These are phyloP conservation scores for Escovopsis sp. DNA, from an alignment of 2,329 filamentous ascomycete species.

Conservation along the genomic window DNA sequence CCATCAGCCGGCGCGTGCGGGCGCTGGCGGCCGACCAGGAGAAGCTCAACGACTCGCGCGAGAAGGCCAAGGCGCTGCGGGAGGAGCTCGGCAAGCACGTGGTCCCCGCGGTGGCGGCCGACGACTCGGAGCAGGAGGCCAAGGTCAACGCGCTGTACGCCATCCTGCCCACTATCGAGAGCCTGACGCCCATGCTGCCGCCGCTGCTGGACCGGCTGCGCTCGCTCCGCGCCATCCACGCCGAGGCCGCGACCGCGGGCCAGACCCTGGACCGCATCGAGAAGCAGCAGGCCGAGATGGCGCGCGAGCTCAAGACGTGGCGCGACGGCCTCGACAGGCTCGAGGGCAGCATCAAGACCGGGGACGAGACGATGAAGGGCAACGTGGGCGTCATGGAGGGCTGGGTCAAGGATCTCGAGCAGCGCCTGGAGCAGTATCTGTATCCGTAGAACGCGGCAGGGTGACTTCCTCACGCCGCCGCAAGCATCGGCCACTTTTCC, in stretches of 20 bases:
- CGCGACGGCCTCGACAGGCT: slow-evolving; percentile 65
- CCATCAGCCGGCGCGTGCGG: slow-evolving; percentile 53
- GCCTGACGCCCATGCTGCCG: slow-evolving; percentile 69
- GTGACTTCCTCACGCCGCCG: background rate
- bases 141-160: slow-evolving; percentile 90
- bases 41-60: slow-evolving; percentile 49
- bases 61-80: slow-evolving; percentile 45
- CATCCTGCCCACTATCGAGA: slow-evolving; percentile 77
- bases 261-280: slow-evolving; percentile 67
- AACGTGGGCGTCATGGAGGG: slow-evolving; percentile 78
- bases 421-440: slow-evolving; percentile 48
- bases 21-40: slow-evolving; percentile 61
- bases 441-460: background rate
- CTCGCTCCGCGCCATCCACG: slow-evolving; percentile 71
- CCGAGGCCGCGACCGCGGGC: slow-evolving; percentile 69
- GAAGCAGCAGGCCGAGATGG: slow-evolving; percentile 66
- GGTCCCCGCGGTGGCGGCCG: slow-evolving; percentile 24
- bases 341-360: slow-evolving; percentile 57
- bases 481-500: slow-evolving; percentile 7
- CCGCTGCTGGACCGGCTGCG: slow-evolving; percentile 72
- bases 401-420: slow-evolving; percentile 81
- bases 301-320: slow-evolving; percentile 75
- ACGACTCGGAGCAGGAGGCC: slow-evolving; percentile 56
- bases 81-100: slow-evolving; percentile 38
- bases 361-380: slow-evolving; percentile 53